Base-by-base conservation (phyloP, 1,284 basidiomycete species). In the Boletus holoroseus region DNA sequence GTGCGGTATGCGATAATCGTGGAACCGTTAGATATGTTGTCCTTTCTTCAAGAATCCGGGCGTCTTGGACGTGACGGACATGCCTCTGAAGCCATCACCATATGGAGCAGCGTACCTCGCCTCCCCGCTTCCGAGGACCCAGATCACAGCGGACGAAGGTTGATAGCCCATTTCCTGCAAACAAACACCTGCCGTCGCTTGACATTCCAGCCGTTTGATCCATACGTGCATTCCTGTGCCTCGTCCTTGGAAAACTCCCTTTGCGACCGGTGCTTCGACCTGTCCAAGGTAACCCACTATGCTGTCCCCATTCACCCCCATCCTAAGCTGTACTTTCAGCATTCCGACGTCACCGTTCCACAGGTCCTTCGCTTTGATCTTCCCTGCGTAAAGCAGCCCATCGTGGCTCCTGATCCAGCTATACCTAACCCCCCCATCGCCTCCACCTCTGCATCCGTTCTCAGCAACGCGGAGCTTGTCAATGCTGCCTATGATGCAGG, bases 11-110 rank as follows among this genome's bases (percentile, higher is more conserved):
- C 31, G 2, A 50, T 49, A 7, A 40, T 49, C 1, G 26, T 50
- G 3, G 36, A 47, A 15, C 49, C 49, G 0, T 20, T 2, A 1
- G 49, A 50, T 2, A 38, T 50, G 36, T 13, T 50, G 1, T 50
- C 37, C 0, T 40, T 50, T 30, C 49, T 49, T 13, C 49, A 50
- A 30, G 49, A 50, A 8, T 50, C 49, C 8, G 37, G 49, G 0
- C 15, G 18, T 3, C 49, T 50, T 4, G 49, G 49, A 0, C 24
- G 11, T 49, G 46, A 50, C 6, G 18, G 49, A 1, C 2, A 16
- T 13, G 5, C 6, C 1, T 50, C 37, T 0, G 1, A 49, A 3
- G 30, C 49, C 0, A 34, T 50, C 18, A 49, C 37, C 0, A n/a
- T 50, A 32, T 50, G 45, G 45, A 48, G 44, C 18, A 2, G 3